A percentile compares a stretch with the other conserved stretches of the same genome.
Conservation (phyloP, 495 filamentous ascomycete species). For the Aspergillus mulundensis region DNA sequence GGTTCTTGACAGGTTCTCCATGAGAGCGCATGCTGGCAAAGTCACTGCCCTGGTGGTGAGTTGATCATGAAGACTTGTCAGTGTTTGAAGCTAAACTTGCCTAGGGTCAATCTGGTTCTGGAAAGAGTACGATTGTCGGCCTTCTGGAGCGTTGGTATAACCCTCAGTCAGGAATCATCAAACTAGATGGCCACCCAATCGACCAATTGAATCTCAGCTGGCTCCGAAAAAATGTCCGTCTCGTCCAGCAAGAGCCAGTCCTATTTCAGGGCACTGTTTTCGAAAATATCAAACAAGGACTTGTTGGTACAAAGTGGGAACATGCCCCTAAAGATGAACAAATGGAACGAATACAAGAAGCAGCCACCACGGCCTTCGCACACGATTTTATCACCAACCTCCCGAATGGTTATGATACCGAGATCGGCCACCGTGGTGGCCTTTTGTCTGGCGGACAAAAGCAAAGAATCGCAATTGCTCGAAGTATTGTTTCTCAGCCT, state of each 20-base stretch:
- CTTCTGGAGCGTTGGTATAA: conserved; percentile 91
- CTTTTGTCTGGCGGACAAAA: conserved; percentile 92
- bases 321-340: conserved; percentile 59
- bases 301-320: conserved; percentile 80
- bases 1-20: conserved; percentile 25
- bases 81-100: too few relatives aligned
- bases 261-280: conserved; percentile 80
- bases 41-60: conserved; percentile 81
- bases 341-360: conserved; percentile 65
- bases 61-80: too few relatives aligned
- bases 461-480: conserved; percentile 84
- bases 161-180: conserved; percentile 72
- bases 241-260: conserved; percentile 66
- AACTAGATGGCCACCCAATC: conserved; percentile 80
- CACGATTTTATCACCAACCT: conserved; percentile 81
- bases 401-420: conserved; percentile 86
- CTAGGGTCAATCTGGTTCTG: conserved; percentile 72
- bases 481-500: conserved; percentile 87
- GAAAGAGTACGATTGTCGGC: conserved; percentile 90
- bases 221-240: conserved; percentile 84
- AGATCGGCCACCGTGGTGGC: conserved; percentile 92
- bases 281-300: conserved; percentile 78
- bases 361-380: conserved; percentile 86
- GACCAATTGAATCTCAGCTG: conserved; percentile 78
- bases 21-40: conserved; percentile 51